Conservation (phyloP, 306 rosid species). For the Malus asiatica region DNA sequence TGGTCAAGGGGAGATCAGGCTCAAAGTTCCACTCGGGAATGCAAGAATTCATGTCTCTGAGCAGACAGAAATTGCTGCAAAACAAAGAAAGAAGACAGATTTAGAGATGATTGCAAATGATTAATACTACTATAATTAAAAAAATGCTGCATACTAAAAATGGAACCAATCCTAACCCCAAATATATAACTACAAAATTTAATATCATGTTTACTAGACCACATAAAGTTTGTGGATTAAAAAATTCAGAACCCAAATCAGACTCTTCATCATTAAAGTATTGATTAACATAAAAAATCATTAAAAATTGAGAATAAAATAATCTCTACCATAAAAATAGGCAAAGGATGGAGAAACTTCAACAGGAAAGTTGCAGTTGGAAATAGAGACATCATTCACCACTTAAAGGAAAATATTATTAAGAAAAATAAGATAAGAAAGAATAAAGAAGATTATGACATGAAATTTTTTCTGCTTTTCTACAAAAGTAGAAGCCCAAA, state of each 20-base stretch:
- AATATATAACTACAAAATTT: neutral
- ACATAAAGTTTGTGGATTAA: neutral
- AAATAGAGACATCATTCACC: conserved; percentile 2
- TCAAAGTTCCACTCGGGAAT: conserved; percentile 61
- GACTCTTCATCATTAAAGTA: neutral
- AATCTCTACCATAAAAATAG: neutral
- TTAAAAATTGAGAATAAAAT: conserved; percentile 2
- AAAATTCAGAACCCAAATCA: neutral
- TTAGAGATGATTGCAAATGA: conserved; percentile 2
- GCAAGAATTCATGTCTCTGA: conserved; percentile 49
- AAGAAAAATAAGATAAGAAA: neutral
- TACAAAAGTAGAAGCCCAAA: neutral
- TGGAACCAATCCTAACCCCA: conserved; percentile 8
- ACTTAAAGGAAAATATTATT: neutral
- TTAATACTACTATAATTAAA: neutral
- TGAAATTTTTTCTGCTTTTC: neutral
- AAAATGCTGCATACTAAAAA: neutral
- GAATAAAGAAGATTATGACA: neutral
- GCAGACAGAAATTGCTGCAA: conserved; percentile 28
- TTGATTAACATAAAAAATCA: neutral
- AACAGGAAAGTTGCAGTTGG: neutral
- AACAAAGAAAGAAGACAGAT: conserved; percentile 19
- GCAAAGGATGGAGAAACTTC: neutral
- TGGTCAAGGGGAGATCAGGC: conserved; percentile 34
- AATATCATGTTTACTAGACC: neutral